A percentile compares a stretch with the other conserved stretches of the same genome.
These are phyloP conservation scores for Hypericum perforatum DNA, from an alignment of 345 rosid species.

Conservation along the genomic window DNA sequence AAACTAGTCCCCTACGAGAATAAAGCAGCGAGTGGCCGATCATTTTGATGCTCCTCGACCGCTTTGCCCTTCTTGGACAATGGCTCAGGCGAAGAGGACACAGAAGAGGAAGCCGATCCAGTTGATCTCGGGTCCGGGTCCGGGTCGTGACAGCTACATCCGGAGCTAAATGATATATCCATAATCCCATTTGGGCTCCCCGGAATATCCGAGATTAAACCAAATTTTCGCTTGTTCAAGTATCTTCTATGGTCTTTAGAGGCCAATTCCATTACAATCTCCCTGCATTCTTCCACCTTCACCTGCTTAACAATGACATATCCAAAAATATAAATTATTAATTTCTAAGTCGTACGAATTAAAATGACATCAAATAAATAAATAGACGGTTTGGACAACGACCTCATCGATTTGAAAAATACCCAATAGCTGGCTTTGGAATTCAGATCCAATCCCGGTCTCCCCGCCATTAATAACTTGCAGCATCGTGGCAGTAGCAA, in stretches of 20 bases:
- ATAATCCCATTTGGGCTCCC: conserved; percentile 64
- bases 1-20: conserved; percentile 6
- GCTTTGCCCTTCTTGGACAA: conserved; percentile 34
- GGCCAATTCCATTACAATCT: conserved; percentile 34
- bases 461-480: conserved; percentile 52
- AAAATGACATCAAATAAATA: not conserved
- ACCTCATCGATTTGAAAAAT: conserved; percentile 58
- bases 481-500: conserved; percentile 86
- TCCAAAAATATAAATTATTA: not conserved
- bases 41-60: conserved; percentile 10
- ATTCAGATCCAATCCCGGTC: conserved; percentile 33
- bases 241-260: conserved; percentile 6
- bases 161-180: conserved; percentile 42
- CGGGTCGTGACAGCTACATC: conserved; percentile 15
- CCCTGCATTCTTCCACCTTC: conserved; percentile 39
- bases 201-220: conserved; percentile 20
- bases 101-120: conserved; percentile 15
- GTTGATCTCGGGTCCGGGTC: no score
- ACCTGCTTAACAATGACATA: conserved; percentile 32
- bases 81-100: conserved; percentile 54
- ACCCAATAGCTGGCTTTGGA: conserved; percentile 44
- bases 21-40: conserved; percentile 11
- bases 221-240: conserved; percentile 53
- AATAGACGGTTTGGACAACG: not conserved
- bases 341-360: conserved; percentile 7